Evolutionary conservation across 176 grass and related monocot genomes (phyloP), one percentile per base, ranked within the genome.

Genomic region (Carex scoparia): DNA sequence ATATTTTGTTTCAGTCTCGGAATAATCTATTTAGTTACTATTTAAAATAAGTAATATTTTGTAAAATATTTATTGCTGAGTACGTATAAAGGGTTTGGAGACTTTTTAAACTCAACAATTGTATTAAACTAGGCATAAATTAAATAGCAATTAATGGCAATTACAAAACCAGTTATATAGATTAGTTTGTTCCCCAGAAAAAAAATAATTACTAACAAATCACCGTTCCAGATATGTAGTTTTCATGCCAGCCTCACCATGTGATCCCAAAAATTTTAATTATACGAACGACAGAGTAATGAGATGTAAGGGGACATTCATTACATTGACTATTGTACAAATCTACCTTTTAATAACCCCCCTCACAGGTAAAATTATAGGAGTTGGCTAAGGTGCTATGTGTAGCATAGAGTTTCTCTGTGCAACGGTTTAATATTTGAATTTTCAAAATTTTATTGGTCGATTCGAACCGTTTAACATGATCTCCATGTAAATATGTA

Each of bases 291-390:
- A 89, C 72, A 81, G 83, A 89, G 83, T 90, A 88, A 98, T 91
- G 82, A 89, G 93, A 92, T 95, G 87, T 80, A 73, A 87, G 90
- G 91, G 93, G 90, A 95, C 88, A 95, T 94, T 93, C 88, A 95
- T 92, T 77, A 89, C 91, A 90, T 90, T 88, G 83, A 86, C 23
- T 86, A 63, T 86, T 84, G 89, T 91, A 90, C 86, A 89, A 35
- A 33, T 13, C 7, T 56, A 30, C 54, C 12, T 48, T 84, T 30
- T 58, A 87, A 18, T 79, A 60, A 37, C 11, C 46, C 79, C 30
- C 58, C 46, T 12, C 3, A 5, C 23, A 23, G 38, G 0, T 84
- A 81, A 23, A 23, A 23, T 23, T 23, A 23, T 23, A 23, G 23
- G 23, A 23, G 23, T 23, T 23, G 23, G 23, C 23, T 23, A 23